Conservation (phyloP, 345 rosid genomes). For the Salix koriyanagi region DNA sequence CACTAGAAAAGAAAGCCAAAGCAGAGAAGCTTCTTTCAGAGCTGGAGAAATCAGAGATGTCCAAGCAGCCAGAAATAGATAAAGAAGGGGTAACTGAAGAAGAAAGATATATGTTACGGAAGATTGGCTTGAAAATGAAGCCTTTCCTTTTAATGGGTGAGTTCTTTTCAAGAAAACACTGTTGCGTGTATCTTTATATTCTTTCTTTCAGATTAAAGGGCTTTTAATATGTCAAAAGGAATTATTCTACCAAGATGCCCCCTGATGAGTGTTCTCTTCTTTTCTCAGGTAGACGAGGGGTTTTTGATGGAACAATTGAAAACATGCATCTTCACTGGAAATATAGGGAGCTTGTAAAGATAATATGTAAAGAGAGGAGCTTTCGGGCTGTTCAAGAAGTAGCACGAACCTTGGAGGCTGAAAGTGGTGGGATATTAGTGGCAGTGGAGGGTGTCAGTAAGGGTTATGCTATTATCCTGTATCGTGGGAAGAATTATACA, state of each 20-base stretch:
- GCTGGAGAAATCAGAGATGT: conserved; percentile 45
- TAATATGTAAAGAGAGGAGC: conserved; percentile 57
- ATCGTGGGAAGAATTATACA: conserved; percentile 89
- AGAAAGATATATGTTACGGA: conserved; percentile 89
- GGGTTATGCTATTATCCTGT: conserved; percentile 80
- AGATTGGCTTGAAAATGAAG: conserved; percentile 88
- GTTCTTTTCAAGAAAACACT: conserved; percentile 17
- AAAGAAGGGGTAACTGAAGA: conserved; percentile 82
- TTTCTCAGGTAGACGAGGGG: conserved; percentile 81
- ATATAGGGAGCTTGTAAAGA: conserved; percentile 91
- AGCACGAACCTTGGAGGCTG: conserved; percentile 69
- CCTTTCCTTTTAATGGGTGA: conserved; percentile 83
- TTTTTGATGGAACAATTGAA: conserved; percentile 86
- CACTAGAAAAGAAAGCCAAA: conserved; percentile 70
- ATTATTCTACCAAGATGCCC: not conserved
- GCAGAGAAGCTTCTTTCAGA: conserved; percentile 71
- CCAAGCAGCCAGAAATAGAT: conserved; percentile 52
- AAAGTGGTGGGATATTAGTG: conserved; percentile 90
- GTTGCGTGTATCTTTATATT: not conserved
- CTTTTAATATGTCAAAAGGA: not conserved
- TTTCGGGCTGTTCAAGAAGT: conserved; percentile 55
- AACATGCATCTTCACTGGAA: conserved; percentile 99
- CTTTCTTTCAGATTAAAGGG: not conserved
- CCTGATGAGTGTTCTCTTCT: conserved; percentile 19
- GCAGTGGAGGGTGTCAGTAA: conserved; percentile 77